Base-by-base conservation (phyloP, 768 basidiomycete genomes). In the Leccinellum luteum region DNA sequence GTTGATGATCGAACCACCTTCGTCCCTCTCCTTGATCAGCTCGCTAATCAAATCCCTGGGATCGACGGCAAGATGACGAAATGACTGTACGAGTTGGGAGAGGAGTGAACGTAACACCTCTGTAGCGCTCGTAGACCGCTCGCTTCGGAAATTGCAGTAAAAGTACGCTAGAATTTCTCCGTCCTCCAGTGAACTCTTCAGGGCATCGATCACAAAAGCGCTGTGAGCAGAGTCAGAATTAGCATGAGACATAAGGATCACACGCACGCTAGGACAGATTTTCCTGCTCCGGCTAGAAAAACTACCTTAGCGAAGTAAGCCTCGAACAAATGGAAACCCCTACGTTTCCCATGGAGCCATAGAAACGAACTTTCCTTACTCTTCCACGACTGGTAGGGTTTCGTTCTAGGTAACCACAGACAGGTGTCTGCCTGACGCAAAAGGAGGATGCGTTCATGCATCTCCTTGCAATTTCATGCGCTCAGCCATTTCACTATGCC, bases 101-200 rank as follows among this genome's bases (percentile, higher is more conserved):
- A 64, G 51, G 0, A 69, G 10, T 7, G 67, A 64, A 1, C 59
- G 62, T 49, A 67, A 50, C 17, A 64, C 49, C 31, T 63, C 58
- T 8, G 43, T 15, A 2, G 55, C 43, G 21, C 19, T 55, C 27
- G 45, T 65, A 1, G 58, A 51, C 17, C 49, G 53, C 21, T 60
- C 58, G 1, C 28, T 52, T 21, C 58, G 62, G 10, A 67, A 69
- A 47, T 67, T 56, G 3, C 65, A 67, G 6, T 69, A 67, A 15
- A 67, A 64, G n/a, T 51, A 62, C 4, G 17, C 28, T 12, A 67
- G 21, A 1, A 51, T 6, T 8, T 62, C 54, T 10, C 31, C 56
- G 13, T 56, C 56, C 2, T 35, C 12, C 4, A 52, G 28, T 0
- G 30, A 19, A 4, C 4, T 17, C 8, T 27, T 35, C 17, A 61